A percentile compares a stretch with the other conserved stretches of the same genome.
Evolutionary conservation across 352 stramenopile genomes (phyloP).

Genomic region (Phytopythium montanum): DNA sequence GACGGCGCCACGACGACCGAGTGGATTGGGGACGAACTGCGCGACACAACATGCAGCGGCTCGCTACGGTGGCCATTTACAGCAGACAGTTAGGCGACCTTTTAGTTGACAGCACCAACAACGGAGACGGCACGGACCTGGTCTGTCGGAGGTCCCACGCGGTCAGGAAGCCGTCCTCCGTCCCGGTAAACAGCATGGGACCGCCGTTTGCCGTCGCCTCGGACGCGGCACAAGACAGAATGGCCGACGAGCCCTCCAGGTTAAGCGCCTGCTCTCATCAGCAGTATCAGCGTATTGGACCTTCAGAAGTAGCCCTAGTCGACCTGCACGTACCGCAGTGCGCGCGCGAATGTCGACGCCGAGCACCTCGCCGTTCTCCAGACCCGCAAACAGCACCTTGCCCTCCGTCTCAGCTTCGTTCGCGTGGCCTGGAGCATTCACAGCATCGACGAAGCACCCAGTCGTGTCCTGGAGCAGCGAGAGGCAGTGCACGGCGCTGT

Average conservation of each 20-base stretch:
- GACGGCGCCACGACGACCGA: conserved; percentile 19
- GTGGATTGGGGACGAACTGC: conserved; percentile 49
- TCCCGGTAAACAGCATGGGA: conserved; percentile 51
- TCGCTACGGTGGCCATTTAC: conserved; percentile 18
- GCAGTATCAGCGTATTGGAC: not conserved
- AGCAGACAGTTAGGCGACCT: not conserved
- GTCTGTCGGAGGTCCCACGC: conserved; percentile 62
- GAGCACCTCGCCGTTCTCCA: conserved; percentile 55
- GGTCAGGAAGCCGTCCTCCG: conserved; percentile 53
- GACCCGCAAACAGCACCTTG: conserved; percentile 59
- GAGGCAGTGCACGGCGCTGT: conserved; percentile 49
- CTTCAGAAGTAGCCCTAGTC: not conserved
- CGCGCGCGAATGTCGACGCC: conserved; percentile 56
- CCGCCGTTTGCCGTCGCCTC: not conserved
- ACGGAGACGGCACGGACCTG: conserved; percentile 17
- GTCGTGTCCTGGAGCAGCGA: conserved; percentile 36
- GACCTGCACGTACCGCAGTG: conserved; percentile 22
- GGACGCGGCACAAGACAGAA: conserved; percentile 32
- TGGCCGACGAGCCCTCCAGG: conserved; percentile 28
- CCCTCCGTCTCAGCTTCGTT: conserved; percentile 57
- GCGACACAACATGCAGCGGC: conserved; percentile 47
- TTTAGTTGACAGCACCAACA: not conserved
- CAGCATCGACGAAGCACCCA: conserved; percentile 7
- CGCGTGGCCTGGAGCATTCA: conserved; percentile 12
- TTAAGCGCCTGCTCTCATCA: conserved; percentile 32